Evolutionary conservation across 148 eudicot species (phyloP).

Genomic region (Vaccinium macrocarpon): DNA sequence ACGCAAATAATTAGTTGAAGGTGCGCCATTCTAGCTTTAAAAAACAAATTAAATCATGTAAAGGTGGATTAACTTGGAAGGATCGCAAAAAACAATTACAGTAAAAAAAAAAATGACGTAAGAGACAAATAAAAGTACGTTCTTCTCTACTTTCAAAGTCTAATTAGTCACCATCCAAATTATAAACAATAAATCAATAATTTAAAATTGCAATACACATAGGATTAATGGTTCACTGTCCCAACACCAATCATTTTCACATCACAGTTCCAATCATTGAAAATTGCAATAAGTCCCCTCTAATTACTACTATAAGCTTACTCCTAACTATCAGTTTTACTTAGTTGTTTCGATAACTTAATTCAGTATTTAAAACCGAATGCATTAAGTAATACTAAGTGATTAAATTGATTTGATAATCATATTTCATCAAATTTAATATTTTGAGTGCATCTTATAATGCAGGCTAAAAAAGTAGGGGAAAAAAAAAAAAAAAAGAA

Average conservation of each 20-base stretch:
- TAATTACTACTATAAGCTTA: background rate
- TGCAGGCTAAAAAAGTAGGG: too few relatives aligned
- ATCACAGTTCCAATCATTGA: conserved; percentile 1
- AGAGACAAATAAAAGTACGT: background rate
- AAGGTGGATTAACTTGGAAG: background rate
- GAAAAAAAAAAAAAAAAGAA: too few relatives aligned
- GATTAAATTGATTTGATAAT: too few relatives aligned
- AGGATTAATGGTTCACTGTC: background rate
- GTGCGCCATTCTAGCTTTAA: background rate
- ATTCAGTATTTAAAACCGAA: too few relatives aligned
- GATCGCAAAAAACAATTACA: background rate
- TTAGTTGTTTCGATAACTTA: too few relatives aligned
- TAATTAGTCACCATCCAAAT: background rate
- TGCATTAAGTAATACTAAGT: too few relatives aligned
- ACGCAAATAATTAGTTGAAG: background rate
- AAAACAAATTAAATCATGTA: background rate
- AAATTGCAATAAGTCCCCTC: background rate
- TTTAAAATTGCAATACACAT: too few relatives aligned
- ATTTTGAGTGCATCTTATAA: too few relatives aligned
- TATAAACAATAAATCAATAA: background rate
- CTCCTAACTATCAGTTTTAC: background rate
- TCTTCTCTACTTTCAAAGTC: background rate
- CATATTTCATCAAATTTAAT: too few relatives aligned
- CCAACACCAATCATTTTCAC: conserved; percentile 2
- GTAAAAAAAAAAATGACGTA: too few relatives aligned